phyloP scores from a whole-genome alignment of 2,329 filamentous ascomycete species.

The Alternaria tenuissima region DNA sequence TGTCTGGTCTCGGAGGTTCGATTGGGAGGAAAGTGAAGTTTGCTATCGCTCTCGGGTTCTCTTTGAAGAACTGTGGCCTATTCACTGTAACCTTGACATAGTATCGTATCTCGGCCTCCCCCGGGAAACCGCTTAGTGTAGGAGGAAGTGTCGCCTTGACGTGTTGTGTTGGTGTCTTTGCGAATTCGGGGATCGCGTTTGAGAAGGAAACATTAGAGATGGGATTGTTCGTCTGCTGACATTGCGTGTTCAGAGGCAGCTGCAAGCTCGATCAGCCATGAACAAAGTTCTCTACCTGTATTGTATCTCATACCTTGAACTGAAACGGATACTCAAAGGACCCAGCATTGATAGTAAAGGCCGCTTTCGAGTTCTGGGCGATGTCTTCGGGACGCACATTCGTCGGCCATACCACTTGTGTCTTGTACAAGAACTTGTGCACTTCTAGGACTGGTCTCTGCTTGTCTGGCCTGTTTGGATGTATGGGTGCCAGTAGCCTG shows the following conservation, averaged over 20 bases:
- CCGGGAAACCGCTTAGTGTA: conserved; percentile 84
- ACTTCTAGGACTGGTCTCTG: conserved; percentile 59
- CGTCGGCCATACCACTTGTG: conserved; percentile 76
- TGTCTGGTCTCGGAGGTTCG: conserved; percentile 78
- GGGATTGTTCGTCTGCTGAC: conserved; percentile 52
- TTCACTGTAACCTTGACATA: conserved; percentile 96
- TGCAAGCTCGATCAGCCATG: conserved; percentile 24
- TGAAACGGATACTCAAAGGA: conserved; percentile 79
- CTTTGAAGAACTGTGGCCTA: conserved; percentile 86
- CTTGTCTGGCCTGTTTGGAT: conserved; percentile 52
- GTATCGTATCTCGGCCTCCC: conserved; percentile 89
- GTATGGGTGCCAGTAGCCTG: conserved; percentile 63
- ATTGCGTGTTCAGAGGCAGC: conserved; percentile 75
- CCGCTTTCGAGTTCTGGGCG: conserved; percentile 49
- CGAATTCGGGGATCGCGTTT: conserved; percentile 55
- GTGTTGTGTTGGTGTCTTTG: conserved; percentile 65
- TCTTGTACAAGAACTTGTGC: conserved; percentile 75
- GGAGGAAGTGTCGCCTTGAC: conserved; percentile 88
- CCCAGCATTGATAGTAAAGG: conserved; percentile 71
- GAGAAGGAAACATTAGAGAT: conserved; percentile 55
- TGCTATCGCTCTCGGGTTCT: conserved; percentile 74
- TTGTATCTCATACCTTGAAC: conserved; percentile 70
- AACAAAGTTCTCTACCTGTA: neutral
- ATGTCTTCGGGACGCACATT: conserved; percentile 53
- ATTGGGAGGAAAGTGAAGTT: conserved; percentile 88